phyloP scores from a whole-genome alignment of 495 filamentous ascomycete species.

The Podospora comata region DNA sequence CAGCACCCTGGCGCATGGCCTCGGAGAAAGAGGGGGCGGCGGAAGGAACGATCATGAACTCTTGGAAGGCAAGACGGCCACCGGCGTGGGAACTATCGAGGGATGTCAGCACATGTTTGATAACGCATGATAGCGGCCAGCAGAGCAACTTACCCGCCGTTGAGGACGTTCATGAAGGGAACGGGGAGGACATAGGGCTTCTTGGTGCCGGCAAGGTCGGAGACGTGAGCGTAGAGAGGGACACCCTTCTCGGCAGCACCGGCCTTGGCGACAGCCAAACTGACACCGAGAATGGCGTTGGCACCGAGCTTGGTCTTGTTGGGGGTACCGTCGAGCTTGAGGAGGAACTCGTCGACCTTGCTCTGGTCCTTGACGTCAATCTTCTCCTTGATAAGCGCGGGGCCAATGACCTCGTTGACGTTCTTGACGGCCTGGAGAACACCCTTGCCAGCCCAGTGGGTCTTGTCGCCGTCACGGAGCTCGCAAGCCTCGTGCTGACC shows the following conservation, averaged over 20 bases:
- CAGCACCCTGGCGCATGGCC: conserved; percentile 90
- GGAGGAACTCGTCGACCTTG: conserved; percentile 89
- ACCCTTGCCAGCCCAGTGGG: conserved; percentile 94
- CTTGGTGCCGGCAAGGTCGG: conserved; percentile 97
- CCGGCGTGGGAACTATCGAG: conserved; percentile 78
- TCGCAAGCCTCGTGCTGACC: conserved; percentile 98
- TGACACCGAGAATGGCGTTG: conserved; percentile 98
- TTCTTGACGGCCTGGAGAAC: conserved; percentile 94
- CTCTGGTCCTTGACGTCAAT: conserved; percentile 97
- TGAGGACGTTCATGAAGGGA: conserved; percentile 99
- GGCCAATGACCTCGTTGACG: conserved; percentile 90
- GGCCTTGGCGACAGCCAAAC: conserved; percentile 94
- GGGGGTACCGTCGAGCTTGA: conserved; percentile 88
- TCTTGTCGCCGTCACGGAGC: conserved; percentile 98
- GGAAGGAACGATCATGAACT: conserved; percentile 99
- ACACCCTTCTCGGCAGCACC: conserved; percentile 97
- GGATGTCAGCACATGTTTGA: conserved; percentile 27
- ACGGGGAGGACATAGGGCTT: conserved; percentile 99
- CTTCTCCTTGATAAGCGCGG: conserved; percentile 85
- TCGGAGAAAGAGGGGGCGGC: conserved; percentile 84
- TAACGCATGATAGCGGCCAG: not conserved
- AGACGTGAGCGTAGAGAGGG: conserved; percentile 96
- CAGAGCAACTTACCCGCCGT: conserved; percentile 64
- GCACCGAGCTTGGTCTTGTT: conserved; percentile 99
- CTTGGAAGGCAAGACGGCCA: conserved; percentile 98